These are phyloP conservation scores for Cryptococcus neoformans DNA, from an alignment of 1,284 basidiomycete genomes.

Conservation along the genomic window DNA sequence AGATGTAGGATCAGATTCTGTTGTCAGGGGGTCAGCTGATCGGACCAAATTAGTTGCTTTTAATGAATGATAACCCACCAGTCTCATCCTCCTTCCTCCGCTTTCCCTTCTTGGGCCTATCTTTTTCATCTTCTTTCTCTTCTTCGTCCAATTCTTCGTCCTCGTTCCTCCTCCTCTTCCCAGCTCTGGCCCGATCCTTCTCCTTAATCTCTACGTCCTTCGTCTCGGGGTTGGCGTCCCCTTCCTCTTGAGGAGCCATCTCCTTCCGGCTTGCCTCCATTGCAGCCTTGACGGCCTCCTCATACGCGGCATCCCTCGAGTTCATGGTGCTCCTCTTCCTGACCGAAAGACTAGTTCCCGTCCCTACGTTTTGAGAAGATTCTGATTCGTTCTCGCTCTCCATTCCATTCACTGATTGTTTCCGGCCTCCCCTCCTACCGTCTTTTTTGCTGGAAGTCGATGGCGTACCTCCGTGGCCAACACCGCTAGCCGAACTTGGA, in stretches of 20 bases:
- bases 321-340: constrained; percentile 97
- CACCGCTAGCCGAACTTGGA: neutral
- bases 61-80: constrained; percentile 19
- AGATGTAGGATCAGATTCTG: constrained; percentile 1
- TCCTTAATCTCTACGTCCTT: constrained; percentile 14
- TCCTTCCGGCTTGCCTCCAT: constrained; percentile 49
- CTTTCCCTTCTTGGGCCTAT: constrained; percentile 32
- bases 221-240: constrained; percentile 38
- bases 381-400: neutral
- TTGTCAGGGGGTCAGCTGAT: neutral
- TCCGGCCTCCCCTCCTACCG: constrained; percentile 1
- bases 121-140: constrained; percentile 18
- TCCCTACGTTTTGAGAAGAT: neutral
- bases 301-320: constrained; percentile 89
- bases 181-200: constrained; percentile 11
- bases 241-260: constrained; percentile 20
- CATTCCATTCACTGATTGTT: neutral
- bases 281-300: constrained; percentile 68
- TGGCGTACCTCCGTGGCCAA: no score
- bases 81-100: constrained; percentile 41
- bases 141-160: constrained; percentile 26
- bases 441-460: neutral
- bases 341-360: constrained; percentile 24
- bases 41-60: neutral
- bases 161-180: constrained; percentile 6